Base-by-base conservation (phyloP, 139 green algal species). In the Micromonas commoda region DNA sequence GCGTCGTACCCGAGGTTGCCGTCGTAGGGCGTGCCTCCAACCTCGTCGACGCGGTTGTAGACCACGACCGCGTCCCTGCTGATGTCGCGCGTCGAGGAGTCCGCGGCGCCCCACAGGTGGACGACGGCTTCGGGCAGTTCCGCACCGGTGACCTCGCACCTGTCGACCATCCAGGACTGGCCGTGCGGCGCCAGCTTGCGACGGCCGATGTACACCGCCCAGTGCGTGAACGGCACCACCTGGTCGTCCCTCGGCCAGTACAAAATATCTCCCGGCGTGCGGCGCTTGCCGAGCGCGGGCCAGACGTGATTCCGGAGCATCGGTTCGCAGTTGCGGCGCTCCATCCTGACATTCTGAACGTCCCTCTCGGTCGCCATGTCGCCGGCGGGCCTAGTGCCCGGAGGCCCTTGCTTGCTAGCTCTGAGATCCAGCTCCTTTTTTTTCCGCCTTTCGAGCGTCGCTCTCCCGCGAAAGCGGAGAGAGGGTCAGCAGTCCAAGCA, bases 131-230 rank as follows among this genome's bases (percentile, higher is more conserved):
- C 68, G 3, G 33, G 26, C 6, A 63, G 29, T 24, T 21, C 34
- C 3, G 60, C 68, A 29, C 53, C 35, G 6, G 26, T 23, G 2
- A 4, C 26, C 32, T 71, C 64, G 64, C 16, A 9, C 64, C 23
- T 13, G 28, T 64, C 37, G 5, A 63, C 68, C 38, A 34, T 61
- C 68, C 68, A 9, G 20, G 4, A 28, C 20, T 23, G 24, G 6
- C 31, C 37, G 20, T 26, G 20, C 68, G 35, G 1, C 61, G 61
- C 26, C 9, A 29, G 61, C 61, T 4, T 20, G 61, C 61, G 26
- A 29, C n/a, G n/a, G 16, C 68, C 68, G 38, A 75, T 26, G 37
- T 75, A 75, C 2, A 75, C 68, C 37, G 68, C 68, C 68, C 68
- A 75, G 68, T 75, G 68, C 68, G 68, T 75, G 68, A 63, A 75